phyloP scores from a whole-genome alignment of 768 basidiomycete species.

The Trametes gibbosa region DNA sequence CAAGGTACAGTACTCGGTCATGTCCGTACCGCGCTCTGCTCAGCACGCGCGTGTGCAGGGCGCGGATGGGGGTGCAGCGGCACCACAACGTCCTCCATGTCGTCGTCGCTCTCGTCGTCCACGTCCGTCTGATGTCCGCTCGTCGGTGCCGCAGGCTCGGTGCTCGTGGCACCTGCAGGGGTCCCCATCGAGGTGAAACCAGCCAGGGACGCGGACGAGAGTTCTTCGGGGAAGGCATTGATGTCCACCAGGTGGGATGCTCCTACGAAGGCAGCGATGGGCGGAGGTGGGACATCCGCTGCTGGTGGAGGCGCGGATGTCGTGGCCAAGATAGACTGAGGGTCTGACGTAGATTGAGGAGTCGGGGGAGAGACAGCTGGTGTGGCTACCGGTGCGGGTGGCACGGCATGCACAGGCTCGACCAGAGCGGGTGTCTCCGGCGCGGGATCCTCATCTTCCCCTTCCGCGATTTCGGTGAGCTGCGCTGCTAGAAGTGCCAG shows the following conservation, averaged over 20 bases:
- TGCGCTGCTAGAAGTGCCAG: constrained; percentile 72
- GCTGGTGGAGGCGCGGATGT: neutral
- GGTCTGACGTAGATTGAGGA: neutral
- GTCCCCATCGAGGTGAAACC: no score
- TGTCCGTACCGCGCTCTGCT: constrained; percentile 12
- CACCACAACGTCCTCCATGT: constrained; percentile 32
- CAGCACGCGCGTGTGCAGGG: neutral
- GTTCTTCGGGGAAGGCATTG: constrained; percentile 25
- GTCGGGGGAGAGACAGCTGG: neutral
- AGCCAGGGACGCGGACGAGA: neutral
- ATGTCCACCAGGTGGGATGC: constrained; percentile 22
- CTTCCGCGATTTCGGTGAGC: constrained; percentile 61
- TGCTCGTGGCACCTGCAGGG: neutral
- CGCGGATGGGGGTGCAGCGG: constrained; percentile 6
- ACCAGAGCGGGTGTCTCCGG: neutral
- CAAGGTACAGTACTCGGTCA: constrained; percentile 6
- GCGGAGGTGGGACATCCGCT: constrained; percentile 1
- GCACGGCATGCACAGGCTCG: neutral
- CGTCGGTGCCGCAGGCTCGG: neutral
- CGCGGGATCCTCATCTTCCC: constrained; percentile 26
- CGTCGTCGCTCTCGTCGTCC: constrained; percentile 22
- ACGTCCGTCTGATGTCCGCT: constrained; percentile 13
- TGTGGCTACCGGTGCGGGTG: neutral
- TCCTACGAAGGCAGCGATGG: constrained; percentile 10
- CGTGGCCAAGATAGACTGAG: neutral